phyloP scores from a whole-genome alignment of 306 rosid genomes.

The Geum urbanum region DNA sequence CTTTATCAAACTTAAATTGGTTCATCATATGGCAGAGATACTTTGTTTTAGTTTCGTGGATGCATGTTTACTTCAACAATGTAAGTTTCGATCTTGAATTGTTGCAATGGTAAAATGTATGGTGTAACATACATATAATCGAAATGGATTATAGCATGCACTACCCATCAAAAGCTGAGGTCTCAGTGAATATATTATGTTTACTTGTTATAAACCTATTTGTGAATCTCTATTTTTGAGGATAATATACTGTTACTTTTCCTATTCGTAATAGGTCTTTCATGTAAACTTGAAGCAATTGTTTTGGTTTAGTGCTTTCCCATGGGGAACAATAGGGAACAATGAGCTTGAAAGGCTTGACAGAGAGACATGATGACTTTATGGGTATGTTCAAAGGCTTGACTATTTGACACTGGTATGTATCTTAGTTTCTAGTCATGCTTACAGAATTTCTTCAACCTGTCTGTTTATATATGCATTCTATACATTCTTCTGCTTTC shows the following conservation, averaged over 20 bases:
- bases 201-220: not conserved
- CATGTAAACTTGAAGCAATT: slow-evolving; percentile 86
- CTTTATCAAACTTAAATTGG: not conserved
- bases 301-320: slow-evolving; percentile 94
- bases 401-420: too few relatives aligned
- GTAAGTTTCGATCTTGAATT: slow-evolving; percentile 42
- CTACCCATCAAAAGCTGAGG: not conserved
- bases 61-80: slow-evolving; percentile 92
- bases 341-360: too few relatives aligned
- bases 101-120: not conserved
- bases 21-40: slow-evolving; percentile 60
- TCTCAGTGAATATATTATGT: not conserved
- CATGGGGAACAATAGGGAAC: slow-evolving; percentile 83
- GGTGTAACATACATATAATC: not conserved
- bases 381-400: too few relatives aligned
- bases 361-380: too few relatives aligned
- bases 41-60: slow-evolving; percentile 98
- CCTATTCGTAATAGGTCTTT: slow-evolving; percentile 49
- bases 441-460: too few relatives aligned
- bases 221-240: too few relatives aligned
- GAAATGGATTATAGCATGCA: not conserved
- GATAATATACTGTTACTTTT: too few relatives aligned
- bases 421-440: too few relatives aligned
- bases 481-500: not conserved
- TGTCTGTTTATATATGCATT: too few relatives aligned